A percentile compares a stretch with the other conserved stretches of the same genome.
These are phyloP conservation scores for Tricholoma bakamatsutake DNA, from an alignment of 768 basidiomycete species.

Conservation along the genomic window DNA sequence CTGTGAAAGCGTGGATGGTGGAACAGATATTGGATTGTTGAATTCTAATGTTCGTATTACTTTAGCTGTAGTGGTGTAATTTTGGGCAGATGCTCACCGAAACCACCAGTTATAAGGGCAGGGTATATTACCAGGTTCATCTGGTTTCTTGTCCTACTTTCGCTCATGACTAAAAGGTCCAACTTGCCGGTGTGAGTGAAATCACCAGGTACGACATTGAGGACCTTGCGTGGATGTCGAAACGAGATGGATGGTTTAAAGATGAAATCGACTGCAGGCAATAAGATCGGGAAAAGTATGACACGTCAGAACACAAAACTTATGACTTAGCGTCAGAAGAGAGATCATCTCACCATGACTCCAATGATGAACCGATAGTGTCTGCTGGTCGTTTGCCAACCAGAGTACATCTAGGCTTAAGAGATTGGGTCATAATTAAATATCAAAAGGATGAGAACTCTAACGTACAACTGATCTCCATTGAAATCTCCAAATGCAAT, in stretches of 20 bases:
- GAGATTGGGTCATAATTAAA: conserved; percentile 2
- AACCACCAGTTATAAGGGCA: conserved; percentile 55
- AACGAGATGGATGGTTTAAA: conserved; percentile 49
- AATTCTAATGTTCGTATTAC: conserved; percentile 25
- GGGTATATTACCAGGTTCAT: conserved; percentile 69
- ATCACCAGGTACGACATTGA: conserved; percentile 90
- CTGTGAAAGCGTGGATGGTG: conserved; percentile 65
- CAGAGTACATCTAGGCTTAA: conserved; percentile 74
- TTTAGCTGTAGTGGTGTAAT: neutral
- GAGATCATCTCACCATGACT: conserved; percentile 51
- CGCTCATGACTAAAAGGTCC: conserved; percentile 85
- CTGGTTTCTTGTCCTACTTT: conserved; percentile 39
- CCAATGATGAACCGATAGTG: conserved; percentile 78
- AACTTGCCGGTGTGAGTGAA: conserved; percentile 89
- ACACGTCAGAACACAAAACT: neutral
- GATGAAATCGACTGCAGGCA: conserved; percentile 44
- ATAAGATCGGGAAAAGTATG: neutral
- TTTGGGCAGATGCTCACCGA: conserved; percentile 40
- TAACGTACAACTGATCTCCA: conserved; percentile 86
- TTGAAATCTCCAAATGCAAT: conserved; percentile 94
- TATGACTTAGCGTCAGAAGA: neutral
- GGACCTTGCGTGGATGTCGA: conserved; percentile 49
- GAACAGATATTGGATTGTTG: conserved; percentile 42
- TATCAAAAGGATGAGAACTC: neutral
- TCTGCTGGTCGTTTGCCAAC: conserved; percentile 71